These are phyloP conservation scores for Kluyveromyces aestuarii DNA, from an alignment of 805 yeast species.

Conservation along the genomic window DNA sequence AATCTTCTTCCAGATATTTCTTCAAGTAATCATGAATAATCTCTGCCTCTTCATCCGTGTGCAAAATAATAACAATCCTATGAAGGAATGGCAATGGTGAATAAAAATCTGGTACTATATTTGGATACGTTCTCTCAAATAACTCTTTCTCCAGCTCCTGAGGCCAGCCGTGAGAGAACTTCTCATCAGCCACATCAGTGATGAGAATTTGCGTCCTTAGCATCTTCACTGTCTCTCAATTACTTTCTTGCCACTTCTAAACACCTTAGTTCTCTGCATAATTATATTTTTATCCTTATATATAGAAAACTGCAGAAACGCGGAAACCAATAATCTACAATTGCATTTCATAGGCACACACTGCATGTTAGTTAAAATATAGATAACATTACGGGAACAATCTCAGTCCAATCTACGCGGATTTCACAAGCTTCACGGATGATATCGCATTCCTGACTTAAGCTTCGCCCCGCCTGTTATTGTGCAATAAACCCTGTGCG, in stretches of 20 bases:
- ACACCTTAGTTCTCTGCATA: not conserved
- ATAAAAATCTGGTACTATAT: constrained; percentile 21
- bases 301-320: not conserved
- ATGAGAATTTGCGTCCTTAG: constrained; percentile 24
- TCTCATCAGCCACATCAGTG: constrained; percentile 22
- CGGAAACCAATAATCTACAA: not conserved
- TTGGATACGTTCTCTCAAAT: constrained; percentile 18
- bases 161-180: constrained; percentile 22
- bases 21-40: constrained; percentile 16
- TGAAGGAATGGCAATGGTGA: constrained; percentile 34
- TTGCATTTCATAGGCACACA: no score
- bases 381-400: no score
- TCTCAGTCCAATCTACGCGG: no score
- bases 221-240: not conserved
- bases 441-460: no score
- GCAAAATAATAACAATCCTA: constrained; percentile 34
- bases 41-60: constrained; percentile 13
- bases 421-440: no score
- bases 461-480: no score
- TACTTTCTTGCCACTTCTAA: not conserved
- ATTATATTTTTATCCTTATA: not conserved
- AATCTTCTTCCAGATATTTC: constrained; percentile 5
- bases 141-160: constrained; percentile 13
- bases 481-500: no score
- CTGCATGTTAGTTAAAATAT: no score